Percentiles rank a stretch among this genome's conserved stretches.
phyloP scores from a whole-genome alignment of 2,329 filamentous ascomycete species.

The Nigrospora sphaerica region DNA sequence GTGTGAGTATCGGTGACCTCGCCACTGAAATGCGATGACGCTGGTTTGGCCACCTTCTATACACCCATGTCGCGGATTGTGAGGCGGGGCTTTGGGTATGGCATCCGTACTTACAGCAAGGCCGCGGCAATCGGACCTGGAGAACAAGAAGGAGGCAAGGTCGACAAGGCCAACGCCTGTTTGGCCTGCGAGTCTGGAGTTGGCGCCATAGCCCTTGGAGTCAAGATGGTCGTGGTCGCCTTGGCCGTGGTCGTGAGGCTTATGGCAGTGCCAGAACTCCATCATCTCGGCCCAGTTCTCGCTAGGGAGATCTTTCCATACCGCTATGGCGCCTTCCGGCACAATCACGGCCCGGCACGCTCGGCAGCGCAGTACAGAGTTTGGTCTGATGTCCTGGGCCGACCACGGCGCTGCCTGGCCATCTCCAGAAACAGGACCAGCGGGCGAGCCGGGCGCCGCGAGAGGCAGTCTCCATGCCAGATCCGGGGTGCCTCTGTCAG shows the following conservation, averaged over 20 bases:
- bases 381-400: slow-evolving; percentile 36
- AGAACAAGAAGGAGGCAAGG: slow-evolving; percentile 67
- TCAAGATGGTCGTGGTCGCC: slow-evolving; percentile 41
- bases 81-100: slow-evolving; percentile 4
- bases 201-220: slow-evolving; percentile 76
- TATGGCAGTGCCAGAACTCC: slow-evolving; percentile 99
- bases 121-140: slow-evolving; percentile 54
- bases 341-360: slow-evolving; percentile 32
- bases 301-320: slow-evolving; percentile 90
- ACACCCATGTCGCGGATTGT: slow-evolving; percentile 30
- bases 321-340: slow-evolving; percentile 27
- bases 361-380: slow-evolving; percentile 34
- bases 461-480: slow-evolving; percentile 50
- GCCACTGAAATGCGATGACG: slow-evolving; percentile 37
- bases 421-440: slow-evolving; percentile 17
- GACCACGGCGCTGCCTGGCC: slow-evolving; percentile 47
- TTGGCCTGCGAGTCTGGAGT: slow-evolving; percentile 62
- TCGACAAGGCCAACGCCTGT: slow-evolving; percentile 71
- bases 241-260: slow-evolving; percentile 59
- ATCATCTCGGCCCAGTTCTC: slow-evolving; percentile 99
- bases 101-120: slow-evolving; percentile 28
- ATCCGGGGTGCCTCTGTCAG: slow-evolving; percentile 20
- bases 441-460: slow-evolving; percentile 1
- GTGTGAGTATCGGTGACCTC: slow-evolving; percentile 63
- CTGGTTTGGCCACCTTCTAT: slow-evolving; percentile 59